phyloP scores from a whole-genome alignment of 345 rosid genomes.

The Citrus australasica region DNA sequence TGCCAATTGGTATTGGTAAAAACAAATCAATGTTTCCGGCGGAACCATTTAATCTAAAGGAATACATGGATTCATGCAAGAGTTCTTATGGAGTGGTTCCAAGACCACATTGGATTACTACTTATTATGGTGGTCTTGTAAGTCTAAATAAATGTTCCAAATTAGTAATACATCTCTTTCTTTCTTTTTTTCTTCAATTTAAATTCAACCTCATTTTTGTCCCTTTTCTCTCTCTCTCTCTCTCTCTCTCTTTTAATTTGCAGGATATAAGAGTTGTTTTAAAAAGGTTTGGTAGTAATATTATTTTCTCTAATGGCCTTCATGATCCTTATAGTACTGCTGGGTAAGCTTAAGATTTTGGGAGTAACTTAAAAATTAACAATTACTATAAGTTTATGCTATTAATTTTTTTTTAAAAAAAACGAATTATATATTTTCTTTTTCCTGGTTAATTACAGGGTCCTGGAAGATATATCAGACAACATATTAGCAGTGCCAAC shows the following conservation, averaged over 20 bases:
- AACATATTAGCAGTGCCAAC: constrained; percentile 8
- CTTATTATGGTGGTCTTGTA: constrained; percentile 19
- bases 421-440: neutral
- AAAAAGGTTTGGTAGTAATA: constrained; percentile 25
- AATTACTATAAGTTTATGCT: neutral
- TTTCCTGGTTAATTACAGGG: neutral
- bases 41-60: constrained; percentile 9
- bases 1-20: constrained; percentile 6
- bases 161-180: neutral
- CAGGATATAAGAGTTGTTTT: constrained; percentile 19
- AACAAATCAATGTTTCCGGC: constrained; percentile 14
- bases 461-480: constrained; percentile 20
- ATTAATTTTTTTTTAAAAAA: too few relatives aligned
- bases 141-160: neutral
- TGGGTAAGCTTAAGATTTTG: constrained; percentile 12
- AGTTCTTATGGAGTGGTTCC: constrained; percentile 5
- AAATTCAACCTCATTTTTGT: too few relatives aligned
- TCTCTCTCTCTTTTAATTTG: neutral
- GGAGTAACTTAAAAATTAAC: too few relatives aligned
- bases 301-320: constrained; percentile 31
- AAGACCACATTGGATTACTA: constrained; percentile 18
- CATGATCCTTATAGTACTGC: constrained; percentile 25
- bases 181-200: too few relatives aligned
- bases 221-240: neutral
- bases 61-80: neutral